Evolutionary conservation across 257 asterid species (phyloP), one percentile per base, ranked within the genome.

Genomic region (Cynanchum wilfordii): DNA sequence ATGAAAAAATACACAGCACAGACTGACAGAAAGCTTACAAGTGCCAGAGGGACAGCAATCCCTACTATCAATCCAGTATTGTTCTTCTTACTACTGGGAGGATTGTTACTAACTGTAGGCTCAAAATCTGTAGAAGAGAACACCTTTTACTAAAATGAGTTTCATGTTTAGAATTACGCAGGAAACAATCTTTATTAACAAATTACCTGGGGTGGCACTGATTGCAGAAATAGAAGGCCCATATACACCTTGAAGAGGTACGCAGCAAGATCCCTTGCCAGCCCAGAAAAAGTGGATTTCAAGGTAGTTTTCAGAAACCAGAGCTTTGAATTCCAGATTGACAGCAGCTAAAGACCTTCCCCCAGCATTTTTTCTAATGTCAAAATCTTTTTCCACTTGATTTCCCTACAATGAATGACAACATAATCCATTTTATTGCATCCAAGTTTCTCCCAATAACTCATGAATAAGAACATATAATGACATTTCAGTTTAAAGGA

Each of bases 281-380:
- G 94, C 94, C 97, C 98, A 92, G 71, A 89, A 85, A 51, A 92
- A 84, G 84, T 93, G 98, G 65, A 93, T 81, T 69, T 93, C 97
- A 12, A 93, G 83, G 76, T 87, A 79, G 75, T 93, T 93, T 69
- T 83, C 90, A 38, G 86, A 64, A 56, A 93, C 97, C 10, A 51
- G 73, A 24, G 73, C 96, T 0, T 33, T 78, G 42, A 76, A 90
- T 68, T 66, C 66, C 81, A 52, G 76, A 59, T 66, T 82, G 49
- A 86, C 85, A 58, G 96, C 93, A 70, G 82, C 57, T 10, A 80
- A 72, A 24, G 91, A 79, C 13, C 47, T 63, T 40, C 87, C 90
- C 0, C 84, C 91, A 13, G 90, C 96, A 75, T 75, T 90, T 73
- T 68, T 82, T 77, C 49, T 79, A 77, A 90, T 84, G 86, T 93